Percentiles rank a stretch among this genome's conserved stretches.
Conservation (phyloP, 106 monocot genomes). For the Narthecium ossifragum region DNA sequence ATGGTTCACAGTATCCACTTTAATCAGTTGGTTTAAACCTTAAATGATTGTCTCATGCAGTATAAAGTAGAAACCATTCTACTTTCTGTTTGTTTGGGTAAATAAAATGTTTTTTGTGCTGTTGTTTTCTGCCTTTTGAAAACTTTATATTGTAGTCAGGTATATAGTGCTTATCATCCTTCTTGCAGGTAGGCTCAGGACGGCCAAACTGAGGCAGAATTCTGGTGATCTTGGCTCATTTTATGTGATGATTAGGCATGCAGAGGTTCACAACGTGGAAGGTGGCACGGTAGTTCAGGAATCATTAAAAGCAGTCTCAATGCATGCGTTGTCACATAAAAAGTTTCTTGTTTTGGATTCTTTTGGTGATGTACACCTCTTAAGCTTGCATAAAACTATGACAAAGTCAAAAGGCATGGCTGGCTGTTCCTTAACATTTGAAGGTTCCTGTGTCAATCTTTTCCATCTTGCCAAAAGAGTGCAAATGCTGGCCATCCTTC, state of each 20-base stretch:
- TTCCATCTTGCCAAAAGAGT: slow-evolving; percentile 62
- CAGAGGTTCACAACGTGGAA: slow-evolving; percentile 10
- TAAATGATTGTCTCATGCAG: no score
- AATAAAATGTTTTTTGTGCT: no score
- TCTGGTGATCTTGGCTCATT: slow-evolving; percentile 47
- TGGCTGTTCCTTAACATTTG: slow-evolving; percentile 9
- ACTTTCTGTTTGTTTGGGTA: no score
- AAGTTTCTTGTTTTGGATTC: slow-evolving; percentile 80
- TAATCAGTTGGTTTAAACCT: no score
- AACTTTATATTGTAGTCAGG: no score
- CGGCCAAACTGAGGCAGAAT: slow-evolving; percentile 59
- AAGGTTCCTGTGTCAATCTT: slow-evolving; percentile 14
- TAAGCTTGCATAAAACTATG: slow-evolving; percentile 26
- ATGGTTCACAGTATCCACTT: no score
- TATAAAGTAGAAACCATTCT: no score
- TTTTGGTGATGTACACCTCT: slow-evolving; percentile 64
- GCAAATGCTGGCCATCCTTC: slow-evolving; percentile 57
- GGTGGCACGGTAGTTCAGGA: slow-evolving; percentile 10
- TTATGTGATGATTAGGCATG: slow-evolving; percentile 24
- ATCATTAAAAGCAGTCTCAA: slow-evolving; percentile 49
- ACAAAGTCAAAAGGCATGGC: slow-evolving; percentile 13
- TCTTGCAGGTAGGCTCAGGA: slow-evolving; percentile 59
- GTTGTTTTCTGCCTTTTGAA: no score
- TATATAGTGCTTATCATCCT: no score
- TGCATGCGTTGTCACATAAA: slow-evolving; percentile 54